phyloP scores from a whole-genome alignment of 164 flowering plant species.

The Sextonia rubra region DNA sequence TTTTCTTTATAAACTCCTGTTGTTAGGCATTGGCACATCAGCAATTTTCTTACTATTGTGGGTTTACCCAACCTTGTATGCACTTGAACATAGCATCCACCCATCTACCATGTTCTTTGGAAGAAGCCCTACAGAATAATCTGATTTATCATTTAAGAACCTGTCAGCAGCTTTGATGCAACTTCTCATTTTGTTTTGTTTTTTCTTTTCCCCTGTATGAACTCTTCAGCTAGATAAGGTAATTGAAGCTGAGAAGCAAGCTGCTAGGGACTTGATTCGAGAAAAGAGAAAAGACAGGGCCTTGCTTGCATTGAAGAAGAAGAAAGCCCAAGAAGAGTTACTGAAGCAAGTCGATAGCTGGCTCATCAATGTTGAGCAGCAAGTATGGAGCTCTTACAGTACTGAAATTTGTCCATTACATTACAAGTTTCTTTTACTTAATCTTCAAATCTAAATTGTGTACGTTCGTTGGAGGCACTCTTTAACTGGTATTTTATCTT shows the following conservation, averaged over 20 bases:
- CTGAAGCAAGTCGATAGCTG: slow-evolving; percentile 91
- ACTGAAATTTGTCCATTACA: background rate
- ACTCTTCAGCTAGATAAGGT: slow-evolving; percentile 71
- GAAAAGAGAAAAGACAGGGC: slow-evolving; percentile 97
- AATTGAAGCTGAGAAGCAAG: slow-evolving; percentile 96
- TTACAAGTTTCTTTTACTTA: background rate
- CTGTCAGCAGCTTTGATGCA: background rate
- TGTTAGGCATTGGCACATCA: too few species aligned
- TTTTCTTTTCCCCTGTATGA: background rate
- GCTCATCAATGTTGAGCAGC: slow-evolving; percentile 92
- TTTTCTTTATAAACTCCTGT: too few species aligned
- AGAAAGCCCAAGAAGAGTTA: slow-evolving; percentile 83
- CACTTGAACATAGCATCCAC: too few species aligned
- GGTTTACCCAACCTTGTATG: too few species aligned
- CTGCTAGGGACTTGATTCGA: slow-evolving; percentile 85
- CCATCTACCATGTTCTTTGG: background rate
- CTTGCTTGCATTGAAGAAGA: slow-evolving; percentile 87
- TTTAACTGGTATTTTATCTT: background rate
- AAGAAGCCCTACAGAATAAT: background rate
- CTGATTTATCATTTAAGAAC: background rate
- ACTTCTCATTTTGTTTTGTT: too few species aligned
- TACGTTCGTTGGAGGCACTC: background rate
- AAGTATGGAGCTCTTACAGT: slow-evolving; percentile 41
- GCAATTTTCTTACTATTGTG: too few species aligned
- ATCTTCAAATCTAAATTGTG: background rate